phyloP scores from a whole-genome alignment of 2,329 filamentous ascomycete genomes.

The Monascus ruber region DNA sequence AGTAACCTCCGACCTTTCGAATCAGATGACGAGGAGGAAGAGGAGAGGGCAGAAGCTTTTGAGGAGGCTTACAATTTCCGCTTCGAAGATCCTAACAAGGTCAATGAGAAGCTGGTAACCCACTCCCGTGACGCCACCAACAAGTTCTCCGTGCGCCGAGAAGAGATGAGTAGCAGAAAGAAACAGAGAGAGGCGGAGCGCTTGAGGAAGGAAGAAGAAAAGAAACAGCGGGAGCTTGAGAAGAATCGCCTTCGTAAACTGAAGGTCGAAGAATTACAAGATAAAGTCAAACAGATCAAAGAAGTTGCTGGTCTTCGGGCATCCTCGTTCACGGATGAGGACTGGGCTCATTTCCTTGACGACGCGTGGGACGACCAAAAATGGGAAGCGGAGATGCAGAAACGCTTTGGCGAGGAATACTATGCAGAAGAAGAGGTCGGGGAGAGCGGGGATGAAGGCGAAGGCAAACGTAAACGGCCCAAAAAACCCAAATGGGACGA shows the following conservation, averaged over 20 bases:
- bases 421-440: slow-evolving; percentile 58
- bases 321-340: slow-evolving; percentile 56
- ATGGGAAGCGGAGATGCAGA: slow-evolving; percentile 86
- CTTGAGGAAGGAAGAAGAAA: slow-evolving; percentile 66
- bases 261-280: slow-evolving; percentile 81
- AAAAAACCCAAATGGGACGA: slow-evolving; percentile 93
- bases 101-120: slow-evolving; percentile 77
- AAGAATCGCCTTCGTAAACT: slow-evolving; percentile 74
- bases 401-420: slow-evolving; percentile 80
- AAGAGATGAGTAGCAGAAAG: slow-evolving; percentile 66
- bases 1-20: slow-evolving; percentile 71
- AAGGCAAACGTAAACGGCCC: slow-evolving; percentile 47
- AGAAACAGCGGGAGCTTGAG: slow-evolving; percentile 64
- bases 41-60: slow-evolving; percentile 68
- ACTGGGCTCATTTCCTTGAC: slow-evolving; percentile 76
- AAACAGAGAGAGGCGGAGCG: slow-evolving; percentile 68
- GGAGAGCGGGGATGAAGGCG: slow-evolving; percentile 33
- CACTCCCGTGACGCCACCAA: slow-evolving; percentile 80
- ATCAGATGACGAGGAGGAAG: slow-evolving; percentile 75
- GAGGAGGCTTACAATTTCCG: slow-evolving; percentile 92
- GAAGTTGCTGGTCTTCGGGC: slow-evolving; percentile 71
- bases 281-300: slow-evolving; percentile 78
- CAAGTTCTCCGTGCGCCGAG: slow-evolving; percentile 72
- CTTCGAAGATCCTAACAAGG: slow-evolving; percentile 81
- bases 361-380: slow-evolving; percentile 77